phyloP scores from a whole-genome alignment of 2,329 filamentous ascomycete species.

The Tolypocladium paradoxum region DNA sequence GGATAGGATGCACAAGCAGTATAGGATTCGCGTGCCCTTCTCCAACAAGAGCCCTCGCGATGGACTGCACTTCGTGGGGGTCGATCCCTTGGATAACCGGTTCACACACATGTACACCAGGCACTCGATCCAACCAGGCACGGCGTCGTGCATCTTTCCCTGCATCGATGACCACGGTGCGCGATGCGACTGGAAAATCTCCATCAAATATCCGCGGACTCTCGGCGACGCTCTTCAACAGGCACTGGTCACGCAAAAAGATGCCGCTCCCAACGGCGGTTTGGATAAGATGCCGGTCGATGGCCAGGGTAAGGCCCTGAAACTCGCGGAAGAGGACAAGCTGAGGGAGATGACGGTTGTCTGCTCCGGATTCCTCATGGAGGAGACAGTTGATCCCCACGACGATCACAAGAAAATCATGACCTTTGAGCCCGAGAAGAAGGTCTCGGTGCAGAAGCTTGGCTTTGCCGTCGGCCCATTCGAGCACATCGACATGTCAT shows the following conservation, averaged over 20 bases:
- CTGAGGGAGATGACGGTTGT: slow-evolving; percentile 80
- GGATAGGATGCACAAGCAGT: slow-evolving; percentile 33
- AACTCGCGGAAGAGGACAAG: slow-evolving; percentile 67
- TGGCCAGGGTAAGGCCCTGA: slow-evolving; percentile 27
- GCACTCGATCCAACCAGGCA: slow-evolving; percentile 67
- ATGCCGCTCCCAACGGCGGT: slow-evolving; percentile 16
- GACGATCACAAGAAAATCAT: slow-evolving; percentile 80
- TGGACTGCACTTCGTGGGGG: slow-evolving; percentile 83
- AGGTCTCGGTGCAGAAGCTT: slow-evolving; percentile 76
- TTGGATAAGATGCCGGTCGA: slow-evolving; percentile 27
- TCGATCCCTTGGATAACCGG: slow-evolving; percentile 65
- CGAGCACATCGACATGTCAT: slow-evolving; percentile 76
- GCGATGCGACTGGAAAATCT: slow-evolving; percentile 78
- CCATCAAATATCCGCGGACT: slow-evolving; percentile 75
- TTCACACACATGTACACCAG: slow-evolving; percentile 90
- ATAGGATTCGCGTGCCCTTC: slow-evolving; percentile 60
- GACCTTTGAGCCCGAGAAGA: slow-evolving; percentile 66
- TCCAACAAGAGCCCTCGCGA: slow-evolving; percentile 65
- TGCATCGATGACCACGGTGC: slow-evolving; percentile 80
- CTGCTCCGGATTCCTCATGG: slow-evolving; percentile 79
- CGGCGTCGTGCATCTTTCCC: slow-evolving; percentile 79
- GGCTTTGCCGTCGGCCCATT: slow-evolving; percentile 93
- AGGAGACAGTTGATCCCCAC: slow-evolving; percentile 66
- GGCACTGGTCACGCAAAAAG: slow-evolving; percentile 30
- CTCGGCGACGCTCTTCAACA: slow-evolving; percentile 64